Evolutionary conservation across 805 yeast genomes (phyloP), one percentile per base, ranked within the genome.

Genomic region (Metschnikowia colocasiae): DNA sequence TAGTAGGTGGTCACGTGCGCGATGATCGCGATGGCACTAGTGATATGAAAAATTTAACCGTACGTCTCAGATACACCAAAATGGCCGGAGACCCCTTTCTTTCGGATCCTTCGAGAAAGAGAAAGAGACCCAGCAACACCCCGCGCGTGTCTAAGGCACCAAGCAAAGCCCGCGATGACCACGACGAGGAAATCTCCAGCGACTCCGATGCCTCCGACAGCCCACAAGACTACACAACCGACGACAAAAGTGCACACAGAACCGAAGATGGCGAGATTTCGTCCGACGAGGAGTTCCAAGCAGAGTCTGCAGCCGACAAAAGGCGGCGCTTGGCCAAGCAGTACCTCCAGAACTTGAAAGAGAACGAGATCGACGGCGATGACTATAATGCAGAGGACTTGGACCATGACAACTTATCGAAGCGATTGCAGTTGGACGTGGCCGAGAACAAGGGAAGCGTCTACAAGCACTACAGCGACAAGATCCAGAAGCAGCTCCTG

Each of bases 271-370:
- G 47, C 19, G 77, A 71, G 33, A 52, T 78, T 19, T 80, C 78
- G 13, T 81, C 85, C 12, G 92, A 85, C 27, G 94, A 83, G 55
- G 95, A 85, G 56, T 80, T 82, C 54, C 80, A 72, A 13, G 76
- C 74, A 15, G 98, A 92, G 65, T 80, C 81, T 40, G 95, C 91
- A 7, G 95, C 96, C 0, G 99, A 94, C 60, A 90, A 88, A 67
- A 81, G 99, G 67, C 80, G 99, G 68, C 75, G 98, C 60, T 75
- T 94, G 50, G 98, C 98, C 15, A 90, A 90, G 65, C 94, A 91
- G 65, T 94, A 94, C 65, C 71, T 94, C 52, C 90, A 85, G 39
- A 86, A 85, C 59, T 69, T 94, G 59, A 81, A 86, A 62, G 68
- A 72, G 3, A 88, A 85, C 51, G 70, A 67, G 48, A 32, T 61